A percentile compares a stretch with the other conserved stretches of the same genome.
These are phyloP conservation scores for Calonectria ilicicola DNA, from an alignment of 2,329 filamentous ascomycete genomes.

Conservation along the genomic window DNA sequence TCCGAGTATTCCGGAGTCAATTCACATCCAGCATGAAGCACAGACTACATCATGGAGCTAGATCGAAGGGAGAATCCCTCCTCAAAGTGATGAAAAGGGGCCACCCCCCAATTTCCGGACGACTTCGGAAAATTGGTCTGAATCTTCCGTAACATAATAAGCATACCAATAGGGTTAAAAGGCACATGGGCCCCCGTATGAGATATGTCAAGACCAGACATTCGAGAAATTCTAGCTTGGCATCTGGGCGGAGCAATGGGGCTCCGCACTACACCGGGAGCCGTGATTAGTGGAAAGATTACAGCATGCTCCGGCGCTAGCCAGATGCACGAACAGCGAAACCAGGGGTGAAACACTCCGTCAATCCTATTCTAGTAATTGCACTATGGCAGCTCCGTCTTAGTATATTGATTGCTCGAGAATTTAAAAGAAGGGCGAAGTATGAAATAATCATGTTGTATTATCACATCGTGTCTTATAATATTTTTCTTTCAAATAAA, in stretches of 20 bases:
- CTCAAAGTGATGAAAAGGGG: neutral
- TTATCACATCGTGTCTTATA: neutral
- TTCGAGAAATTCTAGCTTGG: neutral
- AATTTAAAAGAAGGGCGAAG: neutral
- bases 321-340: neutral
- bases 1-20: too few relatives aligned
- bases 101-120: neutral
- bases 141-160: neutral
- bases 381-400: neutral
- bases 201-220: neutral
- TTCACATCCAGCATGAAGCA: too few relatives aligned
- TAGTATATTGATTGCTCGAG: neutral
- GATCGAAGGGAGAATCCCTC: neutral
- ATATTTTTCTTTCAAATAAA: neutral
- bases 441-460: neutral
- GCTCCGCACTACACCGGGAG: neutral
- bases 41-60: neutral
- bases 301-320: neutral
- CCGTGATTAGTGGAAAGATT: slow-evolving; percentile 3
- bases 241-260: neutral
- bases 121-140: neutral
- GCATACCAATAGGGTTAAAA: slow-evolving; percentile 5
- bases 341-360: slow-evolving; percentile 1
- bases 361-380: neutral
- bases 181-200: neutral